Base-by-base conservation (phyloP, 2,329 filamentous ascomycete genomes). In the Cladosporium sphaerospermum region DNA sequence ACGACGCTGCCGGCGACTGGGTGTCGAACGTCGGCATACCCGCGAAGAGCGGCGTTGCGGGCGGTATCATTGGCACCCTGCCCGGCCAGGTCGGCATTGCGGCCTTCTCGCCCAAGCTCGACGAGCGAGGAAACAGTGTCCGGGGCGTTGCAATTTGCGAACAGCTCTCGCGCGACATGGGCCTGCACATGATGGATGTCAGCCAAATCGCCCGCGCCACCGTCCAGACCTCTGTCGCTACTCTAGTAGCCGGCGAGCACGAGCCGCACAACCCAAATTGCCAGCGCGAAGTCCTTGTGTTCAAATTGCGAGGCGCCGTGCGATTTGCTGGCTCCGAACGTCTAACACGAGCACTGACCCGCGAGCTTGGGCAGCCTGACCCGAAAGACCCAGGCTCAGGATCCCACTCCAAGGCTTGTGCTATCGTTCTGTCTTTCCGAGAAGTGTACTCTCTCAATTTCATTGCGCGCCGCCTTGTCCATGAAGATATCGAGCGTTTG, bases 1-100 rank as follows among this genome's bases (percentile, higher is more conserved):
- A 73, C 57, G 64, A 71, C 56, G 67, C 68, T n/a, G 69, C 69
- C 0, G 69, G 69, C 4, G 67, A 70, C 45, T 72, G 69, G 69
- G 66, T 72, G 1, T 70, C 68, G 6, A 67, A 63, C 18, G 66
- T 72, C 5, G 69, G 69, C 2, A 70, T 72, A 31, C 69, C 69
- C 0, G 69, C 69, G 13, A 72, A 72, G 61, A 69, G 66, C 43
- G 69, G 69, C 19, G 59, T 61, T 2, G 59, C 58, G 5, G 59
- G 59, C 2, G 58, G 55, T 1, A 61, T 61, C 14, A 56, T 61
- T 28, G 59, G 59, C 10, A 55, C 58, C 1, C 44, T 61, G 4
- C 59, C 59, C 13, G 59, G 59, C 31, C 59, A 61, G 32, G 58
- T 61, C 19, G 59, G 59, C 23, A 52, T 60, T 14, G 58, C 58